phyloP scores from a whole-genome alignment of 106 monocot genomes.

The Acanthochlamys bracteata region DNA sequence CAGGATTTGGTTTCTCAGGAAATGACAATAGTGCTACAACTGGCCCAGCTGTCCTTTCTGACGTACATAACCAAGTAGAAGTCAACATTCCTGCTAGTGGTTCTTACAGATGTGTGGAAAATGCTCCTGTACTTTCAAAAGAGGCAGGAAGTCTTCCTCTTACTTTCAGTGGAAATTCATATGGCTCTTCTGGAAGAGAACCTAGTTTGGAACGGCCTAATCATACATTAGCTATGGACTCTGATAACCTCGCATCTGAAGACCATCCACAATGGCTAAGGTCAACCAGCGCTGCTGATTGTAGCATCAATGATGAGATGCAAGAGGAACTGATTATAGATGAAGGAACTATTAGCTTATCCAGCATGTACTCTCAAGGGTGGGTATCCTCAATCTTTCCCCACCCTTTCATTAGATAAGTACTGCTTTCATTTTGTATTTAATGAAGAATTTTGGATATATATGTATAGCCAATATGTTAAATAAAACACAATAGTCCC shows the following conservation, averaged over 20 bases:
- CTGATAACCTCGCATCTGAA: slow-evolving; percentile 27
- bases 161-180: slow-evolving; percentile 24
- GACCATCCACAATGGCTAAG: slow-evolving; percentile 45
- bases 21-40: slow-evolving; percentile 25
- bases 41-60: slow-evolving; percentile 24
- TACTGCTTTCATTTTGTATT: too few relatives aligned
- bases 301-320: slow-evolving; percentile 24
- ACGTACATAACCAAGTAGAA: slow-evolving; percentile 23
- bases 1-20: slow-evolving; percentile 38
- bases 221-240: slow-evolving; percentile 27
- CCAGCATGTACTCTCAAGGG: slow-evolving; percentile 79
- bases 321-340: slow-evolving; percentile 62
- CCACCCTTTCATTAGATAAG: too few relatives aligned
- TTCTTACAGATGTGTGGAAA: slow-evolving; percentile 32
- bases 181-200: slow-evolving; percentile 19
- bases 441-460: too few relatives aligned
- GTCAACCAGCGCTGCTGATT: slow-evolving; percentile 23
- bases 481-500: too few relatives aligned
- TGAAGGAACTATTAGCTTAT: slow-evolving; percentile 68
- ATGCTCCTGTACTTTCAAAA: slow-evolving; percentile 24
- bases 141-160: slow-evolving; percentile 13
- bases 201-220: slow-evolving; percentile 15
- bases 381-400: slow-evolving; percentile 12
- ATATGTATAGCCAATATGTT: too few relatives aligned
- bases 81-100: slow-evolving; percentile 24